Evolutionary conservation across 352 stramenopile species (phyloP).

Genomic region (Globisporangium spiculum): DNA sequence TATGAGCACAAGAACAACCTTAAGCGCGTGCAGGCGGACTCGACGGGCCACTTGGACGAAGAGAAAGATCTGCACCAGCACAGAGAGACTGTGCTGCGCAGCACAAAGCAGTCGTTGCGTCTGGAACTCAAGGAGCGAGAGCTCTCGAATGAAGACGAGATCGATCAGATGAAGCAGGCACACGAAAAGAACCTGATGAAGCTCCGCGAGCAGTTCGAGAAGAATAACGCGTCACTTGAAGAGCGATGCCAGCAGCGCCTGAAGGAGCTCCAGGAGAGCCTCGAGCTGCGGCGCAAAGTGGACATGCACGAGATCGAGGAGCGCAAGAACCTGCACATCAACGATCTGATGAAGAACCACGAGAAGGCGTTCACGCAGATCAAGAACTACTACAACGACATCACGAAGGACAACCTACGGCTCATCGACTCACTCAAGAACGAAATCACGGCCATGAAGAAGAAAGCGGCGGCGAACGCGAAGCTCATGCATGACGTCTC

Average conservation of each 20-base stretch:
- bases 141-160: conserved; percentile 86
- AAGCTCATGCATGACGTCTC: conserved; percentile 93
- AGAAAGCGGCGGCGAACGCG: conserved; percentile 88
- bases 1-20: conserved; percentile 95
- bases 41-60: conserved; percentile 63
- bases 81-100: conserved; percentile 59
- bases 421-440: conserved; percentile 92
- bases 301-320: conserved; percentile 94
- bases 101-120: conserved; percentile 69
- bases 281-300: conserved; percentile 91
- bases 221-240: conserved; percentile 75
- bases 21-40: conserved; percentile 78
- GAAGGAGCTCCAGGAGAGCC: conserved; percentile 69
- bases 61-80: conserved; percentile 71
- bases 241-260: conserved; percentile 69
- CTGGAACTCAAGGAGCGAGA: conserved; percentile 84
- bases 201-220: conserved; percentile 89
- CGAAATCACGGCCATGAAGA: conserved; percentile 92
- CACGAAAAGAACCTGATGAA: conserved; percentile 93
- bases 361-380: conserved; percentile 92
- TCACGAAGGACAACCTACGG: conserved; percentile 92
- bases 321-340: conserved; percentile 95
- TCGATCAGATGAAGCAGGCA: conserved; percentile 87
- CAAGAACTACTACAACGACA: conserved; percentile 97
- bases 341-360: conserved; percentile 94